Evolutionary conservation across 78 protist species (phyloP), one percentile per base, ranked within the genome.

Genomic region (Diacronema lutheri): DNA sequence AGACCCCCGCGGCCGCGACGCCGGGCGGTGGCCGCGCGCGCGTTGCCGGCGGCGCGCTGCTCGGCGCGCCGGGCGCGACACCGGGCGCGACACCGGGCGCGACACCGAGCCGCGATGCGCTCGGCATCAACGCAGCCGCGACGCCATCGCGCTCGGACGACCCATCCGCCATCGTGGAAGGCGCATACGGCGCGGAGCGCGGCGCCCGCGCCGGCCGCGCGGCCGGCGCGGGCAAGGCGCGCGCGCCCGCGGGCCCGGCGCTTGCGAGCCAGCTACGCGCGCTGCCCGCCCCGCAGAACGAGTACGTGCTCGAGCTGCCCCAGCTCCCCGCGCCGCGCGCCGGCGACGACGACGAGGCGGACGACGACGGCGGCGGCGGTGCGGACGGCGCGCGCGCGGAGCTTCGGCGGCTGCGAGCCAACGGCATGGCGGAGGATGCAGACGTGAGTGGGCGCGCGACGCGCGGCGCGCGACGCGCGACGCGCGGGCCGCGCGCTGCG

Each of bases 231-330:
- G 31, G 14, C 12, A 9, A 25, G 26, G 13, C 29, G 29, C 25
- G 20, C 16, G 60, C 73, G 16, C 44, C 44, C 46, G 33, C 73
- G 20, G 25, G 26, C 73, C 16, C 44, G 20, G 64, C 65, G 44
- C 40, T 74, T 20, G 29, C 29, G 23, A 2, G 37, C 1, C 62
- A 41, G 64, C 41, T 74, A 33, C 12, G 20, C 29, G 1, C 44
- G 65, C 85, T 80, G 61, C 85, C 85, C 21, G 74, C 85, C 29
- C 76, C 85, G 41, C 10, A 5, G 21, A 80, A 80, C 85, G 85
- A 80, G 73, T 61, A 61, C 85, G 33, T 13, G 73, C 31, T 80
- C 50, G 73, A 62, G 37, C 21, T 62, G 57, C 85, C 85, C 21
- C 20, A 57, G 56, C 19, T 58, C 9, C 62, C 60, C 44, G 37